Conservation (phyloP, 257 asterid genomes). For the Hygrophila difformis region DNA sequence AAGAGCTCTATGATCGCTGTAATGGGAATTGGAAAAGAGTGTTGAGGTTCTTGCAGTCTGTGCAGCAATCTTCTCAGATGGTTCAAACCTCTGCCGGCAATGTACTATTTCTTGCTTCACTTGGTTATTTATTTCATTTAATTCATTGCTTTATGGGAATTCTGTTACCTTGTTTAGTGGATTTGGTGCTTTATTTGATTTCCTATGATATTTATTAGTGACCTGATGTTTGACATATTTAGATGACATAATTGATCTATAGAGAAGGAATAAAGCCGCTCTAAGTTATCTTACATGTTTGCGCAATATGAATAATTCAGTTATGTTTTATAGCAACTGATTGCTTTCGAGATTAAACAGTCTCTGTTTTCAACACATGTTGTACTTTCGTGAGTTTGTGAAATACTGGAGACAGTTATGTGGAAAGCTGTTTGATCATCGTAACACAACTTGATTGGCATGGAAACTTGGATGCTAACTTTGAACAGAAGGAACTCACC, state of each 20-base stretch:
- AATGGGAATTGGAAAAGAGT: slow-evolving; percentile 61
- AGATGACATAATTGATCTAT: slow-evolving; percentile 6
- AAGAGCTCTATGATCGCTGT: slow-evolving; percentile 47
- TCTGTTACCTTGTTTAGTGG: slow-evolving; percentile 7
- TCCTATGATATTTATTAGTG: not conserved
- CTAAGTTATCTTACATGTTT: no score
- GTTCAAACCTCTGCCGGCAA: slow-evolving; percentile 74
- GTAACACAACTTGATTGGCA: no score
- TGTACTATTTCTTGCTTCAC: slow-evolving; percentile 39
- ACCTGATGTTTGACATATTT: slow-evolving; percentile 7
- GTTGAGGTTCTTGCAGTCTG: slow-evolving; percentile 68
- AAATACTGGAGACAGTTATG: no score
- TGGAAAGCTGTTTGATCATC: no score
- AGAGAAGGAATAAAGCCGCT: slow-evolving; percentile 1
- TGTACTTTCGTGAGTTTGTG: no score
- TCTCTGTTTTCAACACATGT: no score
- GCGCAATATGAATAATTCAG: no score
- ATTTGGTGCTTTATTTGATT: slow-evolving; percentile 3
- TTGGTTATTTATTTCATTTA: not conserved
- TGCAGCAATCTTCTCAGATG: slow-evolving; percentile 62
- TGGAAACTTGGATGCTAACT: no score
- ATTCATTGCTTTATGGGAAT: not conserved
- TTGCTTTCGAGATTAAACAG: no score
- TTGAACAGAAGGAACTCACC: no score
- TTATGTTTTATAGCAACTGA: no score